Conservation (phyloP, 2,329 filamentous ascomycete genomes). For the Colletotrichum spaethianum region DNA sequence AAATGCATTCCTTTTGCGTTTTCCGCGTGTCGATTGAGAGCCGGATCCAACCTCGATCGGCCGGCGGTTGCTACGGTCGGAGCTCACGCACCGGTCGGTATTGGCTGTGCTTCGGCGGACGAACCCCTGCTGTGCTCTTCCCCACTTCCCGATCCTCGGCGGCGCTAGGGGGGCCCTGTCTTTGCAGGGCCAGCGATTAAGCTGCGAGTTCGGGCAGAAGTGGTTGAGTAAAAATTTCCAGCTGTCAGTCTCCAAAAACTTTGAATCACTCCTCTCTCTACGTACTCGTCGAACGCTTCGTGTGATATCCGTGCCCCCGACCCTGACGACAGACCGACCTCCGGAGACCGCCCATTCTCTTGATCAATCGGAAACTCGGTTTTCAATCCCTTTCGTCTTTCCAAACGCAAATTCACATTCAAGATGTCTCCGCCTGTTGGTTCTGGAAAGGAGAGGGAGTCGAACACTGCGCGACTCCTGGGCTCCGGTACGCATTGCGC, state of each 20-base stretch:
- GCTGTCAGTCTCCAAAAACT: slow-evolving; percentile 31
- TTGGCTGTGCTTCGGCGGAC: slow-evolving; percentile 18
- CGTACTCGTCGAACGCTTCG: slow-evolving; percentile 19
- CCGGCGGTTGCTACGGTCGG: slow-evolving; percentile 13
- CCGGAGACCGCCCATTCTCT: slow-evolving; percentile 9
- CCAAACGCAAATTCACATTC: slow-evolving; percentile 30
- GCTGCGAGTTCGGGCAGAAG: slow-evolving; percentile 37
- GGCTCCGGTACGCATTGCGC: slow-evolving; percentile 79
- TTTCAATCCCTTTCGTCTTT: slow-evolving; percentile 10
- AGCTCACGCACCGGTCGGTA: slow-evolving; percentile 20
- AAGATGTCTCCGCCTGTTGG: slow-evolving; percentile 73
- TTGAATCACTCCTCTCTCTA: slow-evolving; percentile 17
- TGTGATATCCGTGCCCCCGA: slow-evolving; percentile 27
- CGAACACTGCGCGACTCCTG: slow-evolving; percentile 86
- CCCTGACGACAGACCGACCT: slow-evolving; percentile 25
- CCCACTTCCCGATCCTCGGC: slow-evolving; percentile 40
- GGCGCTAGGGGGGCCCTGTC: slow-evolving; percentile 33
- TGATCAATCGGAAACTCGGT: slow-evolving; percentile 19
- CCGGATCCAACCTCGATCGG: neutral
- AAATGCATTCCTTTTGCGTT: neutral
- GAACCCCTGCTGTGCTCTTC: slow-evolving; percentile 21
- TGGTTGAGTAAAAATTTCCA: slow-evolving; percentile 41
- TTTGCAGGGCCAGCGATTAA: slow-evolving; percentile 36
- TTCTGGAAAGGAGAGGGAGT: slow-evolving; percentile 79
- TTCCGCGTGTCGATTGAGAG: neutral